These are phyloP conservation scores for Paramarasmius palmivorus DNA, from an alignment of 1,284 basidiomycete species.

Conservation along the genomic window DNA sequence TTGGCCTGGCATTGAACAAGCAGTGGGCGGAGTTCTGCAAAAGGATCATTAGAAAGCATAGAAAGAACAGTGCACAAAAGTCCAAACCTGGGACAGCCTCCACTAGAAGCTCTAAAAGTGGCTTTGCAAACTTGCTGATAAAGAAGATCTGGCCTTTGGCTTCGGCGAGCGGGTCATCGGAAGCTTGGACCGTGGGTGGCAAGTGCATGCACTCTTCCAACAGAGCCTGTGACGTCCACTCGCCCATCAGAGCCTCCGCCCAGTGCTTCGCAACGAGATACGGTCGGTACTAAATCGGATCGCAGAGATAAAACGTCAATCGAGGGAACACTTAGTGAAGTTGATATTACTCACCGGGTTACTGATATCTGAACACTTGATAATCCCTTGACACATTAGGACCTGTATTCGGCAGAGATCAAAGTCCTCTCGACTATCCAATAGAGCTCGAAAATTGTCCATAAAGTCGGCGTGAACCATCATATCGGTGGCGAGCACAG, in stretches of 20 bases:
- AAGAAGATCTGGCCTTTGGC: conserved; percentile 91
- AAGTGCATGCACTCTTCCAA: neutral
- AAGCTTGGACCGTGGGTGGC: conserved; percentile 24
- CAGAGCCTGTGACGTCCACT: conserved; percentile 84
- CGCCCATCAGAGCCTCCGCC: conserved; percentile 83
- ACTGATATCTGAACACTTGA: conserved; percentile 96
- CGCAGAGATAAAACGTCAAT: conserved; percentile 7
- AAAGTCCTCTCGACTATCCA: conserved; percentile 29
- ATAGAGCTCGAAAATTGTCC: conserved; percentile 48
- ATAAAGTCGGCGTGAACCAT: conserved; percentile 87
- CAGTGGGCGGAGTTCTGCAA: conserved; percentile 9
- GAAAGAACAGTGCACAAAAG: neutral
- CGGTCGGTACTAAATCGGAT: conserved; percentile 73
- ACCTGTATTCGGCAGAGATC: conserved; percentile 55
- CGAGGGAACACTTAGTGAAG: conserved; percentile 1
- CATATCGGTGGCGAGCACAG: conserved; percentile 94
- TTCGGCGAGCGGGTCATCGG: conserved; percentile 68
- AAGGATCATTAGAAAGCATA: conserved; percentile 49
- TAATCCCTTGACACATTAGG: conserved; percentile 84
- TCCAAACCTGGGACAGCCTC: conserved; percentile 70
- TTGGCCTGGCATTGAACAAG: conserved; percentile 12
- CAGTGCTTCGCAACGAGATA: conserved; percentile 87
- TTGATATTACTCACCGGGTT: conserved; percentile 73
- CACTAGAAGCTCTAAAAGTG: conserved; percentile 77
- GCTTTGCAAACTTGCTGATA: conserved; percentile 79